These are phyloP conservation scores for Ramularia collo-cygni DNA, from an alignment of 2,329 filamentous ascomycete species.

Conservation along the genomic window DNA sequence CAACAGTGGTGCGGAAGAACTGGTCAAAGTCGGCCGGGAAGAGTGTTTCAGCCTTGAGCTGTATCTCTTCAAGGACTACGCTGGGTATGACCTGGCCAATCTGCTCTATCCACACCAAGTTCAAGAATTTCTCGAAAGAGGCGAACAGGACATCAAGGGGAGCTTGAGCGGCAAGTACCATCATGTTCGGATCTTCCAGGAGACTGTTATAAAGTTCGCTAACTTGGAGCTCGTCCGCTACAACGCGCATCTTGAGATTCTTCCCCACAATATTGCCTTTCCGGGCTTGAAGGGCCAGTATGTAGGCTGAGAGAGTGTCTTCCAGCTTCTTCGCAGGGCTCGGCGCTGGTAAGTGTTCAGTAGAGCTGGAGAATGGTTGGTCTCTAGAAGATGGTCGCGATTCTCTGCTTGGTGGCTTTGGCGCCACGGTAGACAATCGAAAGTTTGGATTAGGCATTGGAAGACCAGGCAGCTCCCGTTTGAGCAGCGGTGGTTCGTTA, in stretches of 20 bases:
- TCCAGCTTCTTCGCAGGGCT: slow-evolving; percentile 60
- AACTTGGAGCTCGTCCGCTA: slow-evolving; percentile 69
- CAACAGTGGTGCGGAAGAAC: slow-evolving; percentile 48
- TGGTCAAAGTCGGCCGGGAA: slow-evolving; percentile 65
- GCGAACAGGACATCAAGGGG: slow-evolving; percentile 80
- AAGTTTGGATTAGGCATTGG: slow-evolving; percentile 18
- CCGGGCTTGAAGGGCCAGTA: slow-evolving; percentile 72
- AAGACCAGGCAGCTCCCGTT: slow-evolving; percentile 24
- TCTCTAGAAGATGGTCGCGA: slow-evolving; percentile 25
- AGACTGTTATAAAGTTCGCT: slow-evolving; percentile 88
- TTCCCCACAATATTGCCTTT: slow-evolving; percentile 82
- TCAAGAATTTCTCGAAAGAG: slow-evolving; percentile 88
- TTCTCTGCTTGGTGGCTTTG: slow-evolving; percentile 33
- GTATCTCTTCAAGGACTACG: slow-evolving; percentile 65
- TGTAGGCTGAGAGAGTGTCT: slow-evolving; percentile 76
- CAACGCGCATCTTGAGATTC: slow-evolving; percentile 61
- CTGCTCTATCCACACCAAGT: slow-evolving; percentile 78
- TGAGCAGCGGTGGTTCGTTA: slow-evolving; percentile 22
- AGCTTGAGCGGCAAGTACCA: slow-evolving; percentile 67
- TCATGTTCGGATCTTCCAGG: slow-evolving; percentile 73
- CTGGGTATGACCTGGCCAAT: slow-evolving; percentile 78
- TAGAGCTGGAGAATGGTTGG: slow-evolving; percentile 16
- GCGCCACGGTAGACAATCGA: slow-evolving; percentile 27
- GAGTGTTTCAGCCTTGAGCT: slow-evolving; percentile 54
- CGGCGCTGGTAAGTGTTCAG: slow-evolving; percentile 43